Base-by-base conservation (phyloP, 140 eudicot genomes). In the Stevia rebaudiana region DNA sequence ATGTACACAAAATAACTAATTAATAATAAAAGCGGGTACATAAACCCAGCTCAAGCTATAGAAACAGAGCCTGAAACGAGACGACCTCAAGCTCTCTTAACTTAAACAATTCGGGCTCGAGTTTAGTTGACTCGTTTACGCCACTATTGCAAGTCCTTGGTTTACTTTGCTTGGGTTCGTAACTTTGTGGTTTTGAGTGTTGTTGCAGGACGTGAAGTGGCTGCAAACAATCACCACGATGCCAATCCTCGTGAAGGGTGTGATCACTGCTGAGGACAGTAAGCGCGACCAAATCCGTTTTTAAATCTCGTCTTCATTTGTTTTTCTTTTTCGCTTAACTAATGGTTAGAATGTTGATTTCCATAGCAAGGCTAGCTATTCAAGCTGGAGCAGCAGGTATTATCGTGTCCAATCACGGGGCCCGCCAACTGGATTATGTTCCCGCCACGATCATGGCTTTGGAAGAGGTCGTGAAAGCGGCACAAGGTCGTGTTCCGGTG, bases 161-260 rank as follows among this genome's bases (percentile, higher is more conserved):
- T 28, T 28, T 4, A 1, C 11, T 12, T 25, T 39, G 12, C 13
- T n/a, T 40, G 1, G 37, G 48, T 30, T 17, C 31, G 15, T 57
- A 52, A 72, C 41, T 28, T 42, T 2, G 53, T 19, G 13, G 39
- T 8, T 16, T 72, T n/a, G 25, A 47, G 30, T 54, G 48, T 33
- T 17, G 8, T 67, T 68, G 36, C 24, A 74, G 99, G 99, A 94
- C 51, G 94, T 94, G 76, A 76, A 94, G 88, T 94, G 99, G 99
- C 97, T 94, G 24, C 95, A 85, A 72, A 79, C 99, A 39, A 94
- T 94, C 74, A 94, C 99, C 71, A 75, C 70, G 35, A 53, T 94
- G 89, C 99, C 99, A 4, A 94, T 94, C 78, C 84, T 94, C 30
- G 95, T 94, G 71, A 94, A 94, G 88, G 99, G 99, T 76, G 99